Evolutionary conservation across 169 alveolate species (phyloP).

Genomic region (Plasmodium reichenowi): DNA sequence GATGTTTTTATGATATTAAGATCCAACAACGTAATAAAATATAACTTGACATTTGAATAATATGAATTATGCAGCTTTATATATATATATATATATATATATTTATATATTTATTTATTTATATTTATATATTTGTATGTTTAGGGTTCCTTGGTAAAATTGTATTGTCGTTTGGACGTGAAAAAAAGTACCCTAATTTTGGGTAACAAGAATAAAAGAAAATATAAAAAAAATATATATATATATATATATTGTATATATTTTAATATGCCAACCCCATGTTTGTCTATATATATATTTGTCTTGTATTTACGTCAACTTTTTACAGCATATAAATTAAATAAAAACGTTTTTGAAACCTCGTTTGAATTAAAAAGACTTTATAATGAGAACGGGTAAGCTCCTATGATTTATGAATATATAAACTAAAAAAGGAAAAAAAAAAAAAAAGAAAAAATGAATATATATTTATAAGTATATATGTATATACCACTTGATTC

Average conservation of each 20-base stretch:
- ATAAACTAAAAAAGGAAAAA: background rate
- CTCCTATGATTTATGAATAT: background rate
- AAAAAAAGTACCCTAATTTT: constrained; percentile 17
- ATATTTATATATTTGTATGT: background rate
- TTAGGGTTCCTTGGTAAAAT: constrained; percentile 18
- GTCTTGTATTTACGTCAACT: background rate
- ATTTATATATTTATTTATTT: background rate
- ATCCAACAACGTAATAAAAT: constrained; percentile 22
- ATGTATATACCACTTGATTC: background rate
- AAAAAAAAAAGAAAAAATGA: background rate
- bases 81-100: background rate
- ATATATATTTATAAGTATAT: background rate
- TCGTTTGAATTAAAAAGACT: constrained; percentile 33
- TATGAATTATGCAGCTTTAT: background rate
- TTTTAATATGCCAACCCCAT: background rate
- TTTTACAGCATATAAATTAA: constrained; percentile 20
- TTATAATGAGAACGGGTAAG: constrained; percentile 53
- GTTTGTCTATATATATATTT: background rate
- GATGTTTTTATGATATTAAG: constrained; percentile 46
- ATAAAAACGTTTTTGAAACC: constrained; percentile 23
- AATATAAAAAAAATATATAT: background rate
- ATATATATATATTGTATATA: background rate
- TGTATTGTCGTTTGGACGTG: constrained; percentile 31
- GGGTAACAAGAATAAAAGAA: constrained; percentile 18
- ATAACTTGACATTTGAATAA: no score